Percentiles rank a stretch among this genome's conserved stretches.
Conservation (phyloP, 148 eudicot species). For the Polygonum maritimum region DNA sequence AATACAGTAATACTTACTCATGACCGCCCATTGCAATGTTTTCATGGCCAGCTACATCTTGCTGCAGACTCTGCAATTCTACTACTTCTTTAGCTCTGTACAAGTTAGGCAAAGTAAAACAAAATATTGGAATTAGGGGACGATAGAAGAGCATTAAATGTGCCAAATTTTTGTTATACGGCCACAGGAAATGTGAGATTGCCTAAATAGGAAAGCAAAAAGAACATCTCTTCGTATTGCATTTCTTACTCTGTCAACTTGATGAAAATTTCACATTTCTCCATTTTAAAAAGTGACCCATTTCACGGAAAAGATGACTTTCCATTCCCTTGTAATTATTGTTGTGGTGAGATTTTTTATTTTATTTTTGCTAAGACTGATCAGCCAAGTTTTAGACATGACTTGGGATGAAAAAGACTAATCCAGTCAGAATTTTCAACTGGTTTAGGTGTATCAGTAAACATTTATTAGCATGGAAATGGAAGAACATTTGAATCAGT, state of each 20-base stretch:
- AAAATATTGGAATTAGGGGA: background rate
- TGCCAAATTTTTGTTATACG: too few species aligned
- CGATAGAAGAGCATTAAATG: background rate
- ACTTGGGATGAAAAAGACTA: background rate
- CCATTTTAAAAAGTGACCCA: background rate
- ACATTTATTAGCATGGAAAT: background rate
- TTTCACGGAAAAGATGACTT: background rate
- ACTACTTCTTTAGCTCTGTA: slow-evolving; percentile 35
- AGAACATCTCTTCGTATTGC: too few species aligned
- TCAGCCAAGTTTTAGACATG: background rate
- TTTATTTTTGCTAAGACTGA: too few species aligned
- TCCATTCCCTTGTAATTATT: too few species aligned
- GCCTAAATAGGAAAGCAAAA: background rate
- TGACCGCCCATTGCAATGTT: slow-evolving; percentile 46
- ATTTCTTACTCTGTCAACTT: too few species aligned
- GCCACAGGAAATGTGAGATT: background rate
- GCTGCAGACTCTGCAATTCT: slow-evolving; percentile 26
- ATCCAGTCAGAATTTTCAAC: background rate
- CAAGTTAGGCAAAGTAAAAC: background rate
- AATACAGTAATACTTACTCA: slow-evolving; percentile 28
- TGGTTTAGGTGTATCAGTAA: background rate
- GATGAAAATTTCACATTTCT: background rate
- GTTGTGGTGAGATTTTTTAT: too few species aligned
- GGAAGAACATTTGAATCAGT: background rate
- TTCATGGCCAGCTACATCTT: slow-evolving; percentile 55